A percentile compares a stretch with the other conserved stretches of the same genome.
These are phyloP conservation scores for Podaxis mareebaensis DNA, from an alignment of 768 basidiomycete genomes.

Conservation along the genomic window DNA sequence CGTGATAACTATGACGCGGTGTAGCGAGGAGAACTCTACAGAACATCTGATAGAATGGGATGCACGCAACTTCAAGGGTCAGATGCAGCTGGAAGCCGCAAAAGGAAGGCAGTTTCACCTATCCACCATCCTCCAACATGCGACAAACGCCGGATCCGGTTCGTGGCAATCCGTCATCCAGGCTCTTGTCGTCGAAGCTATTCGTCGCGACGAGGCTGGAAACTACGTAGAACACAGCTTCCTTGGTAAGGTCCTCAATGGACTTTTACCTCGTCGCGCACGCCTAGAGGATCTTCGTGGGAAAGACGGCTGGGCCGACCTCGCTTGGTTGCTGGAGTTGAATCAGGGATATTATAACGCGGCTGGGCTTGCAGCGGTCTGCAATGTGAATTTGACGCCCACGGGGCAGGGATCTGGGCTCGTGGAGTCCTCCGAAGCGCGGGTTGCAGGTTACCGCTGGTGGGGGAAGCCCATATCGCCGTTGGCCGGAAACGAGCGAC, in stretches of 20 bases:
- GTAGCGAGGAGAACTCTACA: neutral
- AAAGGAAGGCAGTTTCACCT: neutral
- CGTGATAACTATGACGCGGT: neutral
- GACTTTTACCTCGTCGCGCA: constrained; percentile 2
- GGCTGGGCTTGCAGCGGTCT: neutral
- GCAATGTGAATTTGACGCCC: neutral
- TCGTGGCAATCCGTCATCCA: constrained; percentile 1
- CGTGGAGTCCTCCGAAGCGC: neutral
- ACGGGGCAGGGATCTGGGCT: too few relatives aligned
- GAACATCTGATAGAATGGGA: neutral
- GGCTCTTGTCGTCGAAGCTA: neutral
- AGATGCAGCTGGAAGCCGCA: neutral
- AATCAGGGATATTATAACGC: constrained; percentile 1
- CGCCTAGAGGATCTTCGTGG: neutral
- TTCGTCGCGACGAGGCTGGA: neutral
- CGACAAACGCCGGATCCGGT: neutral
- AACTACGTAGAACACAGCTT: neutral
- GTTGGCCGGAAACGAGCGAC: neutral
- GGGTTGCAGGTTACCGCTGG: neutral
- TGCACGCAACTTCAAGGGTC: constrained; percentile 1
- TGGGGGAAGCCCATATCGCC: constrained; percentile 1
- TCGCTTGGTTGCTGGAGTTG: constrained; percentile 2
- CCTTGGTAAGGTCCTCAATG: neutral
- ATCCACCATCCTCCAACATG: neutral
- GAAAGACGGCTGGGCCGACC: neutral